Conservation (phyloP, 441 rosid species). For the Populus hybrid region DNA sequence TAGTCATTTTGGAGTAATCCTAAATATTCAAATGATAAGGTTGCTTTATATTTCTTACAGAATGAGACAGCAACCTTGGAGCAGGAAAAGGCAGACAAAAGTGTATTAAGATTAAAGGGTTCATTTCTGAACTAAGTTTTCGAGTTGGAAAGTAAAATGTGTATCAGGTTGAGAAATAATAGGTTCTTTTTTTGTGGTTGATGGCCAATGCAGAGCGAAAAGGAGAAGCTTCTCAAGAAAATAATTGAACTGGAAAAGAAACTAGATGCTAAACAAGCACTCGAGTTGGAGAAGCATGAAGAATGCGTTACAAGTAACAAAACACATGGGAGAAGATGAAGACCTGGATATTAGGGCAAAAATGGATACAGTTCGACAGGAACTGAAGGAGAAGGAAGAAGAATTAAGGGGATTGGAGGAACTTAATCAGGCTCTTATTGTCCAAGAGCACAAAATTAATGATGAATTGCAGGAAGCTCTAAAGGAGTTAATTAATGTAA, state of each 20-base stretch:
- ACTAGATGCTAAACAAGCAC: constrained; percentile 58
- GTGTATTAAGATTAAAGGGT: constrained; percentile 53
- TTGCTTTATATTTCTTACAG: constrained; percentile 26
- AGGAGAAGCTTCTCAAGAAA: constrained; percentile 45
- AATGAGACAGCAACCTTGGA: constrained; percentile 58
- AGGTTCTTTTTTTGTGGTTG: constrained; percentile 4
- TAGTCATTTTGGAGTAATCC: background rate
- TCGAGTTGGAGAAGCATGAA: constrained; percentile 66
- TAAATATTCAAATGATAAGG: background rate
- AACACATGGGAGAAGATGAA: constrained; percentile 54
- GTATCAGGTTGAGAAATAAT: background rate
- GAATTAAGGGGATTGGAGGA: constrained; percentile 26
- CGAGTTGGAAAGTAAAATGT: background rate
- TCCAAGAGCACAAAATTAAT: constrained; percentile 44
- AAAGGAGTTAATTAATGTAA: constrained; percentile 53
- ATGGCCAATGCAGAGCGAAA: constrained; percentile 44
- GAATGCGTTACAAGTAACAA: constrained; percentile 53
- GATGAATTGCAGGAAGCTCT: constrained; percentile 64
- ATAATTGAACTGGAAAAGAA: constrained; percentile 49
- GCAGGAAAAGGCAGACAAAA: constrained; percentile 60
- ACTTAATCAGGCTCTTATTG: constrained; percentile 34
- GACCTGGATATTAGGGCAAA: constrained; percentile 32
- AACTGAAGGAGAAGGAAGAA: constrained; percentile 50
- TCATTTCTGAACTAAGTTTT: background rate
- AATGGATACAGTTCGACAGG: constrained; percentile 32